A percentile compares a stretch with the other conserved stretches of the same genome.
These are phyloP conservation scores for Penicillium sp. DNA, from an alignment of 2,329 filamentous ascomycete species.

Conservation along the genomic window DNA sequence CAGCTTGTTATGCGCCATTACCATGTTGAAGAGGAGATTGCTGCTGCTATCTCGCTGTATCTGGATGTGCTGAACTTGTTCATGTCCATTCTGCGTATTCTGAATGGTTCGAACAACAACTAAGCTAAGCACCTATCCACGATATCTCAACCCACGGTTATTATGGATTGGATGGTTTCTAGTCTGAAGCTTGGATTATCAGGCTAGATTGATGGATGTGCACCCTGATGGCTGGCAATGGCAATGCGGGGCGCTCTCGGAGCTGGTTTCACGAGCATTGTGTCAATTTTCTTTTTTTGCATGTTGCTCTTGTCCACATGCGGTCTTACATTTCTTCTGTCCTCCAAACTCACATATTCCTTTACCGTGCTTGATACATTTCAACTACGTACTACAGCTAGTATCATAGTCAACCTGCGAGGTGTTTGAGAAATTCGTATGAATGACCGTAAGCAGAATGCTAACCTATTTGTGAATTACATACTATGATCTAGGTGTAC, in stretches of 20 bases:
- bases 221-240: background rate
- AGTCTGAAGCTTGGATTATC: background rate
- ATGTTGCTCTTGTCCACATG: background rate
- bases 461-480: too few species aligned
- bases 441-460: too few species aligned
- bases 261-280: conserved; percentile 4
- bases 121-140: conserved; percentile 48
- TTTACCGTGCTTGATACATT: background rate
- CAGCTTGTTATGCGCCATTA: conserved; percentile 95
- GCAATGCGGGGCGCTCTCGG: conserved; percentile 2
- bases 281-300: background rate
- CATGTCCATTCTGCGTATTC: conserved; percentile 89
- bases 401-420: too few species aligned
- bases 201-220: background rate
- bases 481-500: too few species aligned
- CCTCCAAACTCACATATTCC: background rate
- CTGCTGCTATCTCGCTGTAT: conserved; percentile 91
- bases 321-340: background rate
- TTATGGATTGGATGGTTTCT: background rate
- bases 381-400: too few species aligned
- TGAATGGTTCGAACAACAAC: conserved; percentile 96
- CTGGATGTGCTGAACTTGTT: conserved; percentile 97
- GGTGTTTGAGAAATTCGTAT: too few species aligned
- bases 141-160: background rate
- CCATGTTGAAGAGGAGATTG: conserved; percentile 97